Base-by-base conservation (phyloP, 257 asterid species). In the Scutellaria barbata region DNA sequence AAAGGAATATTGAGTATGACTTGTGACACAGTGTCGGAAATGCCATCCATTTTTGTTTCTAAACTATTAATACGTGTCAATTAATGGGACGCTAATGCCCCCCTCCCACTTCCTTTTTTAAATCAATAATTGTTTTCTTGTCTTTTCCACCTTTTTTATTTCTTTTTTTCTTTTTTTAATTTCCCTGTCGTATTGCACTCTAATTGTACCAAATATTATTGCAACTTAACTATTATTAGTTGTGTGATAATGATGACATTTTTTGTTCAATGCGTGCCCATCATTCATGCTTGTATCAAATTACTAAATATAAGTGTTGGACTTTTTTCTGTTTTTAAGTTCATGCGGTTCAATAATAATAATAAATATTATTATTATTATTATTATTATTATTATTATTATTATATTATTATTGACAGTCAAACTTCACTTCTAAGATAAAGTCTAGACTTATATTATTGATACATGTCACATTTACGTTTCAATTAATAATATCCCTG, bases 51-150 rank as follows among this genome's bases (percentile, higher is more conserved):
- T 63, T 46, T 56, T 35, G 14, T 8, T 8, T 45, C 5, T 40
- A 2, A 37, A 37, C 39, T 3, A 22, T 64, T 71, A 10, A 47
- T 30, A 71, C 81, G 81, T 77, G 81, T 65, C 77, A 41, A 6
- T 33, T 57, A 51, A 12, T 9, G 45, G 51, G 40, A 54, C 39
- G 80, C 54, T 52, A 5, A 9, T n/a, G n/a, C 30, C 25, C 39
- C 16, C 39, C 58, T 47, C 68, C 57, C 17, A 11, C 35, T 30
- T 30, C 35, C 35, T 30, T 30, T 30, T 30, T 30, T 30, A 30
- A 1, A 1, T 30, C 35, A 30, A 30, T 30, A 30, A 30, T 30
- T 30, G 35, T 30, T 30, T 30, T 30, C 35, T 30, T 30, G 35
- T 30, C 35, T 22, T 22, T 22, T 22, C 25, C 25, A 22, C 25